Evolutionary conservation across 345 rosid genomes (phyloP).

Genomic region (Pistacia atlantica): DNA sequence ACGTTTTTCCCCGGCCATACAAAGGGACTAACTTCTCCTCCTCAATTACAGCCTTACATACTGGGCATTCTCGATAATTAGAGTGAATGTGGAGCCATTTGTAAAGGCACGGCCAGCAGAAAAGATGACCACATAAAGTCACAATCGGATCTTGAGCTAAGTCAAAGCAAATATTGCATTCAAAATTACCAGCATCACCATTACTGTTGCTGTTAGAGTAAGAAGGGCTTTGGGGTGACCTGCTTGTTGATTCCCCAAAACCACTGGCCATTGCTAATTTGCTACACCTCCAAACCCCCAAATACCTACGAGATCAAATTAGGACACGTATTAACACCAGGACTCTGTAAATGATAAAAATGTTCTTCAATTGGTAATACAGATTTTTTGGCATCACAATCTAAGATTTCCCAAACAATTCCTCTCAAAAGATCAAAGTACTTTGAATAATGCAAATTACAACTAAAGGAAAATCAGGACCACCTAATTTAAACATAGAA

Average conservation of each 20-base stretch:
- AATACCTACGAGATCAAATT: slow-evolving; percentile 25
- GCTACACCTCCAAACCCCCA: slow-evolving; percentile 25
- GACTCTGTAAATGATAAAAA: not conserved
- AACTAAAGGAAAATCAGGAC: not conserved
- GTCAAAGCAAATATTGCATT: slow-evolving; percentile 99
- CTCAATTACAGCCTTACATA: slow-evolving; percentile 85
- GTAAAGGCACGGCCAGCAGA: slow-evolving; percentile 99
- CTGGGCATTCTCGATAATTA: slow-evolving; percentile 78
- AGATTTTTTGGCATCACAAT: not conserved
- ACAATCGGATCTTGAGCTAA: slow-evolving; percentile 98
- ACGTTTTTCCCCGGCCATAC: slow-evolving; percentile 91
- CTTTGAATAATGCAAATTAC: not conserved
- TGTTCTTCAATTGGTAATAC: not conserved
- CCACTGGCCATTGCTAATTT: slow-evolving; percentile 61
- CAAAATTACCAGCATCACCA: slow-evolving; percentile 76
- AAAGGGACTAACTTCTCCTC: slow-evolving; percentile 93
- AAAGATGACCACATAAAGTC: slow-evolving; percentile 96
- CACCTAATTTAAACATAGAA: not conserved
- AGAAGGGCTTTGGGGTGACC: slow-evolving; percentile 63
- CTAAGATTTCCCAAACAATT: not conserved
- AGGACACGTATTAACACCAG: slow-evolving; percentile 17
- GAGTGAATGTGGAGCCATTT: slow-evolving; percentile 96
- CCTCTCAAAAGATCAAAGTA: not conserved
- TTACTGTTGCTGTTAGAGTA: slow-evolving; percentile 55
- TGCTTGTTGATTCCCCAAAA: slow-evolving; percentile 65